These are phyloP conservation scores for Tuber umbilicatum DNA, from an alignment of 495 filamentous ascomycete genomes.

Conservation along the genomic window DNA sequence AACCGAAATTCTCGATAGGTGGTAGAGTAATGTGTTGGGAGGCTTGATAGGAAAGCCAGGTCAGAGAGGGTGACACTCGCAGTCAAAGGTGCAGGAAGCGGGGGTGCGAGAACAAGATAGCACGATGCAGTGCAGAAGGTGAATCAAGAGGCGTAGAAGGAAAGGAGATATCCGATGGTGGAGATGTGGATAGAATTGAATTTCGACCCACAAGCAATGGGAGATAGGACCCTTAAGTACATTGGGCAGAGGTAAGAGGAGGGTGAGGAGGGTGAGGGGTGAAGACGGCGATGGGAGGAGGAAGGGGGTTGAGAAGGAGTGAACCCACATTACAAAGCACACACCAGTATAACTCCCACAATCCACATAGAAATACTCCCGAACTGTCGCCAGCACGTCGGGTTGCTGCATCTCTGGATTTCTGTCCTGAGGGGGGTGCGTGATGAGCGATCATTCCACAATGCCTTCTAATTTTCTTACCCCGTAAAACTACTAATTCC, in stretches of 20 bases:
- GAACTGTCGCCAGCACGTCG: constrained; percentile 28
- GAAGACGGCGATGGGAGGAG: background rate
- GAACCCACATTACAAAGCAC: constrained; percentile 1
- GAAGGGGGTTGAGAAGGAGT: background rate
- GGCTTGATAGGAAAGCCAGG: background rate
- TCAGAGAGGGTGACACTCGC: background rate
- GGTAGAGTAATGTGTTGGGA: background rate
- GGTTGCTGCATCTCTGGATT: constrained; percentile 17
- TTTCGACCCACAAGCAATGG: constrained; percentile 7
- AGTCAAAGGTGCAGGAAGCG: background rate
- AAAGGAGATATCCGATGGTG: background rate
- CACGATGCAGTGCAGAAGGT: background rate
- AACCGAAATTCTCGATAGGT: background rate
- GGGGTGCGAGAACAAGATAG: background rate
- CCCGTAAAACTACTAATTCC: background rate
- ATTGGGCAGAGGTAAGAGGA: background rate
- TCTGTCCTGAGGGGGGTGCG: background rate
- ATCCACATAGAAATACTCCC: constrained; percentile 17
- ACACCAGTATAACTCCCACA: constrained; percentile 15
- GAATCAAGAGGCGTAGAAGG: background rate
- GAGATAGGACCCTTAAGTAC: constrained; percentile 28
- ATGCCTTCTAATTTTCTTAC: constrained; percentile 9
- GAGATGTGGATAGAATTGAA: background rate
- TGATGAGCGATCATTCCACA: constrained; percentile 21
- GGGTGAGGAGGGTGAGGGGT: background rate